Conservation (phyloP, 257 asterid species). For the Fraxinus americana region DNA sequence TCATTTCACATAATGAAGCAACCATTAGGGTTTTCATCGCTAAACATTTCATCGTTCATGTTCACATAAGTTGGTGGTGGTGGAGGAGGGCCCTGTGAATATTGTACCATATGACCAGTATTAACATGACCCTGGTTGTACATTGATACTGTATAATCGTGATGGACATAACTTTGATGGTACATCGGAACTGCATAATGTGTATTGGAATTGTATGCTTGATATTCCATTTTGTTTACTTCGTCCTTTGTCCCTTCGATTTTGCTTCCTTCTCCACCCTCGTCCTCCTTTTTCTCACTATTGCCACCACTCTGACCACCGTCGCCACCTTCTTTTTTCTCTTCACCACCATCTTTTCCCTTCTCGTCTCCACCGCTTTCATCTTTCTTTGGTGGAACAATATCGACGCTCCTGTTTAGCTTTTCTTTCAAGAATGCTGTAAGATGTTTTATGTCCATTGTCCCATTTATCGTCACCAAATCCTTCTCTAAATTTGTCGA, state of each 20-base stretch:
- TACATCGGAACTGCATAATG: slow-evolving; percentile 33
- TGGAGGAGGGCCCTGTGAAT: slow-evolving; percentile 59
- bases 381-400: slow-evolving; percentile 68
- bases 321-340: slow-evolving; percentile 33
- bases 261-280: slow-evolving; percentile 44
- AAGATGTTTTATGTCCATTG: slow-evolving; percentile 74
- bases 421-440: slow-evolving; percentile 63
- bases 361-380: slow-evolving; percentile 43
- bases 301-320: slow-evolving; percentile 28
- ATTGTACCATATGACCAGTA: slow-evolving; percentile 43
- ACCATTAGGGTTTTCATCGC: slow-evolving; percentile 88
- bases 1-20: slow-evolving; percentile 69
- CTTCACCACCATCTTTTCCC: neutral
- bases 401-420: slow-evolving; percentile 52
- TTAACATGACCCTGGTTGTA: slow-evolving; percentile 26
- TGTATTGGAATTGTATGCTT: slow-evolving; percentile 46
- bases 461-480: slow-evolving; percentile 73
- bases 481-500: slow-evolving; percentile 56
- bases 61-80: slow-evolving; percentile 38
- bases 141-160: slow-evolving; percentile 50
- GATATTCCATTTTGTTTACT: slow-evolving; percentile 56
- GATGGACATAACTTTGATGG: slow-evolving; percentile 41
- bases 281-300: slow-evolving; percentile 17
- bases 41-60: slow-evolving; percentile 51
- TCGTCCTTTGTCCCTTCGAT: slow-evolving; percentile 43